Percentiles rank a stretch among this genome's conserved stretches.
Evolutionary conservation across 352 stramenopile species (phyloP).

Genomic region (Elongisporangium prolatum): DNA sequence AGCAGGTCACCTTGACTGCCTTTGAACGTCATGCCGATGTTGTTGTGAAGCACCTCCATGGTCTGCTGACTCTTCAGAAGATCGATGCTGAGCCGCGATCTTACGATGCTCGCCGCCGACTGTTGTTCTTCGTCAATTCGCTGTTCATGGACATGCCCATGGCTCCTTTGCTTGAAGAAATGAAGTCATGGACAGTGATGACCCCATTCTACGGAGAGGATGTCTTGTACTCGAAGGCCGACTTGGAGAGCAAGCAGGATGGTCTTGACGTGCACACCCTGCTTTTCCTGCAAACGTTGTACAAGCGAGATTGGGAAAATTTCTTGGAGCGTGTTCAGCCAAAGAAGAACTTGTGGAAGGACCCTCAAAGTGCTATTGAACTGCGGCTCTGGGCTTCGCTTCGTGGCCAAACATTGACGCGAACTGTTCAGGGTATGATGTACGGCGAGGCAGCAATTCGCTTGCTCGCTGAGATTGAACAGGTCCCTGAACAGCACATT

Average conservation of each 20-base stretch:
- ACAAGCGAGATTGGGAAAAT: slow-evolving; percentile 98
- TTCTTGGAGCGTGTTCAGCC: slow-evolving; percentile 96
- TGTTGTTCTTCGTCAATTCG: slow-evolving; percentile 99
- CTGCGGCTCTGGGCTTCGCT: slow-evolving; percentile 97
- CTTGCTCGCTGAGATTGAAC: slow-evolving; percentile 96
- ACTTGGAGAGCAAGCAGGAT: slow-evolving; percentile 95
- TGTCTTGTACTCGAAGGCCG: slow-evolving; percentile 95
- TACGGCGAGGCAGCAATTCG: slow-evolving; percentile 98
- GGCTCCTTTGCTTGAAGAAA: slow-evolving; percentile 94
- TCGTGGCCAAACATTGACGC: slow-evolving; percentile 95
- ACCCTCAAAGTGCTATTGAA: slow-evolving; percentile 81
- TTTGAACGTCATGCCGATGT: slow-evolving; percentile 80
- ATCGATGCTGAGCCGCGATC: slow-evolving; percentile 97
- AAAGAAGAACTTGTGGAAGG: slow-evolving; percentile 91
- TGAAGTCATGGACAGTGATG: slow-evolving; percentile 98
- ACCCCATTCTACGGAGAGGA: slow-evolving; percentile 99
- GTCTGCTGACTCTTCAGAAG: slow-evolving; percentile 94
- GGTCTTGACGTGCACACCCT: slow-evolving; percentile 88
- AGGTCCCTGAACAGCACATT: slow-evolving; percentile 83
- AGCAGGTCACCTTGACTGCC: slow-evolving; percentile 88
- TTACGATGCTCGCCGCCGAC: slow-evolving; percentile 92
- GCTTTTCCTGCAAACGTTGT: slow-evolving; percentile 94
- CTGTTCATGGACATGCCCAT: slow-evolving; percentile 99
- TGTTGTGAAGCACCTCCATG: slow-evolving; percentile 89
- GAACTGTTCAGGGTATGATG: slow-evolving; percentile 99